Conservation (phyloP, 75 land plant species). For the Ceratopteris richardii region DNA sequence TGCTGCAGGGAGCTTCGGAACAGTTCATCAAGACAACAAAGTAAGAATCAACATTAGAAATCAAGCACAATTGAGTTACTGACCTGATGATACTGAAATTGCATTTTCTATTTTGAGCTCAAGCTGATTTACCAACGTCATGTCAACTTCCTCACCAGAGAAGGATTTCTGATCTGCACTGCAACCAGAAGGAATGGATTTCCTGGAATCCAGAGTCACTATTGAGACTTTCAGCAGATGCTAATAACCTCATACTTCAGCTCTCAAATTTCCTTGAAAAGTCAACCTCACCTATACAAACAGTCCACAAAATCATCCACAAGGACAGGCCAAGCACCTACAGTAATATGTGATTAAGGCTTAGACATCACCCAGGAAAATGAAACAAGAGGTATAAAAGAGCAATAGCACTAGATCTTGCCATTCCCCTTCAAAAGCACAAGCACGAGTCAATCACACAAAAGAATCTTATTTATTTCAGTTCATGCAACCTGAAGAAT, state of each 20-base stretch:
- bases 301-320: conserved; percentile 94
- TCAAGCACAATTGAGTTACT: not conserved
- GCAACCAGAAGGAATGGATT: too few relatives aligned
- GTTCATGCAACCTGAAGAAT: too few relatives aligned
- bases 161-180: too few relatives aligned
- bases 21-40: not conserved
- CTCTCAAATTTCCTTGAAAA: not conserved
- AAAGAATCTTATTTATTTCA: too few relatives aligned
- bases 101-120: not conserved
- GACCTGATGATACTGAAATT: not conserved
- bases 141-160: too few relatives aligned
- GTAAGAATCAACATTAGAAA: not conserved
- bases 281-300: conserved; percentile 64
- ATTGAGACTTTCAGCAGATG: not conserved
- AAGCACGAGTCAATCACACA: too few relatives aligned
- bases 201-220: not conserved
- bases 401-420: too few relatives aligned
- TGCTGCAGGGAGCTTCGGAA: conserved; percentile 5
- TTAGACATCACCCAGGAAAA: too few relatives aligned
- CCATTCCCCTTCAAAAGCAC: too few relatives aligned
- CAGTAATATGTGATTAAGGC: too few relatives aligned
- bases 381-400: too few relatives aligned
- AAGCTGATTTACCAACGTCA: too few relatives aligned
- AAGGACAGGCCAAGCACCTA: conserved; percentile 97
- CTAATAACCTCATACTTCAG: not conserved